Evolutionary conservation across 176 grass and related monocot genomes (phyloP).

Genomic region (Aegilops bicornis): DNA sequence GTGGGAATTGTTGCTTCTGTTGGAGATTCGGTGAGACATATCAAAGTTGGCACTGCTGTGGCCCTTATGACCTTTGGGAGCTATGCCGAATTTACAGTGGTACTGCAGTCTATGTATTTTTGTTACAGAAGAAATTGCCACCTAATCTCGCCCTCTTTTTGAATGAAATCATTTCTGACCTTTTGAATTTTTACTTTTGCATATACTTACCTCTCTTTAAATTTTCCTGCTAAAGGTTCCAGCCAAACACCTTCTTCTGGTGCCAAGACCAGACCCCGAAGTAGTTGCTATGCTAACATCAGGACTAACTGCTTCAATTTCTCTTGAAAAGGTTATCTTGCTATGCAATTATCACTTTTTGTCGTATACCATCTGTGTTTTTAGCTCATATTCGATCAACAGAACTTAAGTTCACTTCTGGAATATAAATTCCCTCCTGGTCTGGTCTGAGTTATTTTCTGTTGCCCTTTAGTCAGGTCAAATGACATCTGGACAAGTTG

Average conservation of each 20-base stretch:
- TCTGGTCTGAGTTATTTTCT: background rate
- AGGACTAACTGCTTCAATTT: conserved; percentile 97
- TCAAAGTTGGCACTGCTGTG: conserved; percentile 90
- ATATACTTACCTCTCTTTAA: conserved; percentile 5
- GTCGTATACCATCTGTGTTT: conserved; percentile 7
- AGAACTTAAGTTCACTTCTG: background rate
- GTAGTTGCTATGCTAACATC: conserved; percentile 98
- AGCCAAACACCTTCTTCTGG: conserved; percentile 90
- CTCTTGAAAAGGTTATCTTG: conserved; percentile 82
- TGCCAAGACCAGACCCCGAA: conserved; percentile 83
- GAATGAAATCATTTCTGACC: conserved; percentile 21
- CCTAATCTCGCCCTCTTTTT: background rate
- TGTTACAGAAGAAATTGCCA: conserved; percentile 19
- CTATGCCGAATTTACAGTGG: conserved; percentile 85
- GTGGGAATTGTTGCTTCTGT: conserved; percentile 89
- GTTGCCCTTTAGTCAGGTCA: conserved; percentile 65
- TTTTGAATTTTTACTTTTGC: conserved; percentile 17
- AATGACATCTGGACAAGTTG: conserved; percentile 77
- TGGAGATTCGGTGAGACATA: conserved; percentile 68
- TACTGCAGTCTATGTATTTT: conserved; percentile 38
- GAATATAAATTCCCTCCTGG: conserved; percentile 23
- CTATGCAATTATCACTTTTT: background rate
- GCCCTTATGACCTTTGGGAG: conserved; percentile 95
- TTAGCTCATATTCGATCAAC: background rate
- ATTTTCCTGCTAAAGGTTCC: conserved; percentile 63